phyloP scores from a whole-genome alignment of 345 rosid species.

The Gossypium raimondii region DNA sequence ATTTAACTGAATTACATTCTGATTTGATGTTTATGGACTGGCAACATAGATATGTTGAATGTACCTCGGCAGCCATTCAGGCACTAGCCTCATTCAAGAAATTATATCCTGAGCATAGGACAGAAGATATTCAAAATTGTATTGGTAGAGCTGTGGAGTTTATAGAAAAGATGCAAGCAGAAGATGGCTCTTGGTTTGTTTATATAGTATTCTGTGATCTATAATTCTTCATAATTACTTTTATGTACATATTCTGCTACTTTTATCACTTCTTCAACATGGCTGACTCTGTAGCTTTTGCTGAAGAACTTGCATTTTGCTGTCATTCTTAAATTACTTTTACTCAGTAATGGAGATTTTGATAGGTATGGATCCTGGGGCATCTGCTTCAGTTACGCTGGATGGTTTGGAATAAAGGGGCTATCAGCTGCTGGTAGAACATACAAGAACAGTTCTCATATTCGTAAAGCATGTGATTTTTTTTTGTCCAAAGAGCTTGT shows the following conservation, averaged over 20 bases:
- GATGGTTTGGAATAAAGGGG: slow-evolving; percentile 14
- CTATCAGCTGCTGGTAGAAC: slow-evolving; percentile 42
- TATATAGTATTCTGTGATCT: background rate
- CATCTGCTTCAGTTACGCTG: slow-evolving; percentile 9
- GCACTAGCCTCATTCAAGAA: slow-evolving; percentile 36
- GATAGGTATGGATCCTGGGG: slow-evolving; percentile 23
- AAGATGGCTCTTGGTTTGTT: slow-evolving; percentile 30
- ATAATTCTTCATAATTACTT: background rate
- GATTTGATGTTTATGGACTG: slow-evolving; percentile 1
- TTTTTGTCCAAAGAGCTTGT: slow-evolving; percentile 34
- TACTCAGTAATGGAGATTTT: background rate
- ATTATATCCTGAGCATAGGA: slow-evolving; percentile 42
- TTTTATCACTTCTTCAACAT: background rate
- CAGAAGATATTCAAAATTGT: slow-evolving; percentile 38
- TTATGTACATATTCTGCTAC: background rate
- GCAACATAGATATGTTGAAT: slow-evolving; percentile 44
- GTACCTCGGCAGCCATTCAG: slow-evolving; percentile 48
- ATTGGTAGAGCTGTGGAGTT: slow-evolving; percentile 28
- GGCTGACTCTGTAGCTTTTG: background rate
- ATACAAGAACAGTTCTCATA: slow-evolving; percentile 25
- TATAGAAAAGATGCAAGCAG: slow-evolving; percentile 34
- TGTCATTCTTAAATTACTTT: background rate
- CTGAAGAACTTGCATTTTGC: slow-evolving; percentile 4
- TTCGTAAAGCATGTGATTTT: slow-evolving; percentile 43
- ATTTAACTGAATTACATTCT: slow-evolving; percentile 2